Conservation (phyloP, 1,284 basidiomycete species). For the Sutorius eximius region DNA sequence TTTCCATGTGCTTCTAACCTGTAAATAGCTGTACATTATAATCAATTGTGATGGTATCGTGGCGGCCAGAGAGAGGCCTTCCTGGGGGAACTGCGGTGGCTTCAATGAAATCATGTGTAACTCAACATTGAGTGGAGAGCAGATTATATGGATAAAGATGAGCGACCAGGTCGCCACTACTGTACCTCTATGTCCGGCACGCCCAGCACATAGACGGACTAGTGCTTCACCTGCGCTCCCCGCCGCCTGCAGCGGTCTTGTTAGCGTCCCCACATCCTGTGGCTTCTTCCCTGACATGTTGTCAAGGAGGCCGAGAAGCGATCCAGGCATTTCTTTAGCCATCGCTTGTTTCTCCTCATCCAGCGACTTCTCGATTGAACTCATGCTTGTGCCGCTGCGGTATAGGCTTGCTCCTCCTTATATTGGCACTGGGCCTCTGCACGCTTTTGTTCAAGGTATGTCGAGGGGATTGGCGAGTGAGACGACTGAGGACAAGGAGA, state of each 20-base stretch:
- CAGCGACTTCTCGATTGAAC: slow-evolving; percentile 74
- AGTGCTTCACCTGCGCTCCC: slow-evolving; percentile 7
- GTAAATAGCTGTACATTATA: background rate
- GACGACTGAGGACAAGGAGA: slow-evolving; percentile 18
- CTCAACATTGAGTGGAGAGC: slow-evolving; percentile 8
- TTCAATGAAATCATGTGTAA: background rate
- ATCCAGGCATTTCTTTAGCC: slow-evolving; percentile 58
- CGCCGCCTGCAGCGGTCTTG: slow-evolving; percentile 10
- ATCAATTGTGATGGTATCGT: background rate
- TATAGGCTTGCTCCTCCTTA: slow-evolving; percentile 86
- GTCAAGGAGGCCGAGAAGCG: slow-evolving; percentile 42
- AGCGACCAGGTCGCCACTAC: slow-evolving; percentile 1
- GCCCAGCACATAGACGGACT: background rate
- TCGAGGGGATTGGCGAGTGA: slow-evolving; percentile 57
- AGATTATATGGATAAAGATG: slow-evolving; percentile 11
- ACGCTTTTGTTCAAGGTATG: slow-evolving; percentile 90
- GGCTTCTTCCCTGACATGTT: slow-evolving; percentile 43
- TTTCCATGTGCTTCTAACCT: background rate
- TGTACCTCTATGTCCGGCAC: slow-evolving; percentile 12
- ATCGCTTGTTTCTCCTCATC: slow-evolving; percentile 84
- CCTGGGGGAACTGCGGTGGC: background rate
- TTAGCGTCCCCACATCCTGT: slow-evolving; percentile 12
- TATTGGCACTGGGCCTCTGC: slow-evolving; percentile 84
- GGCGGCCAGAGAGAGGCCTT: background rate
- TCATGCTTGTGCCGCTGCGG: slow-evolving; percentile 78